Conservation (phyloP, 2,329 filamentous ascomycete genomes). For the Harringtonia aguacate region DNA sequence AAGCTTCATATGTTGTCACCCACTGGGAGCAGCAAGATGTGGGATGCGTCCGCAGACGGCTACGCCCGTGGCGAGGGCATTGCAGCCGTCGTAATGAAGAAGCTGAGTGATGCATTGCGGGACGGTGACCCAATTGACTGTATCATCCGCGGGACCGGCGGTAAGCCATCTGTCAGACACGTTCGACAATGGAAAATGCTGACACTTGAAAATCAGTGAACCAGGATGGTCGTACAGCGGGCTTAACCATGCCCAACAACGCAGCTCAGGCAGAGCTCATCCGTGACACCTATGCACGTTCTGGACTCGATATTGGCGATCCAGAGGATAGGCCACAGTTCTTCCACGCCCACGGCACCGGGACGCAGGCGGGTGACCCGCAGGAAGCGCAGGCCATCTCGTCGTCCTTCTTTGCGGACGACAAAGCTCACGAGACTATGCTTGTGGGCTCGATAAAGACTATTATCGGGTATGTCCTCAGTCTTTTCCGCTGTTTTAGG, state of each 20-base stretch:
- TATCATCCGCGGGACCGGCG: slow-evolving; percentile 17
- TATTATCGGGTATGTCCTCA: slow-evolving; percentile 15
- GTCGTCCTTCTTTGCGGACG: slow-evolving; percentile 23
- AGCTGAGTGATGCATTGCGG: slow-evolving; percentile 22
- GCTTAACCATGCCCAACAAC: slow-evolving; percentile 41
- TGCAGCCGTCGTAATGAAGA: slow-evolving; percentile 32
- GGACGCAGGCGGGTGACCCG: slow-evolving; percentile 15
- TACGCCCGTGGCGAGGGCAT: slow-evolving; percentile 40
- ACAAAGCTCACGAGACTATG: slow-evolving; percentile 12
- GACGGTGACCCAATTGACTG: slow-evolving; percentile 23
- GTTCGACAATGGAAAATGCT: too few relatives aligned
- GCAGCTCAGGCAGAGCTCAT: slow-evolving; percentile 33
- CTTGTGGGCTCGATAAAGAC: slow-evolving; percentile 30
- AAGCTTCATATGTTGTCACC: slow-evolving; percentile 1
- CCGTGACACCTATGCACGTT: slow-evolving; percentile 26
- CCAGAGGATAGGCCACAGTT: slow-evolving; percentile 21
- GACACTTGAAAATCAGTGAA: too few relatives aligned
- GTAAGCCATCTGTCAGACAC: too few relatives aligned
- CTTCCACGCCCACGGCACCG: slow-evolving; percentile 33
- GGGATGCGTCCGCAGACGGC: slow-evolving; percentile 31
- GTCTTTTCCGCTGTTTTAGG: slow-evolving; percentile 10
- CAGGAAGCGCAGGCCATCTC: slow-evolving; percentile 30
- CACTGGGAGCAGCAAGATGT: slow-evolving; percentile 22
- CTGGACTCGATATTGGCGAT: slow-evolving; percentile 24
- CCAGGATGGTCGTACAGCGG: slow-evolving; percentile 37